Conservation (phyloP, 2,329 filamentous ascomycete species). For the Pyrenophora seminiperda region DNA sequence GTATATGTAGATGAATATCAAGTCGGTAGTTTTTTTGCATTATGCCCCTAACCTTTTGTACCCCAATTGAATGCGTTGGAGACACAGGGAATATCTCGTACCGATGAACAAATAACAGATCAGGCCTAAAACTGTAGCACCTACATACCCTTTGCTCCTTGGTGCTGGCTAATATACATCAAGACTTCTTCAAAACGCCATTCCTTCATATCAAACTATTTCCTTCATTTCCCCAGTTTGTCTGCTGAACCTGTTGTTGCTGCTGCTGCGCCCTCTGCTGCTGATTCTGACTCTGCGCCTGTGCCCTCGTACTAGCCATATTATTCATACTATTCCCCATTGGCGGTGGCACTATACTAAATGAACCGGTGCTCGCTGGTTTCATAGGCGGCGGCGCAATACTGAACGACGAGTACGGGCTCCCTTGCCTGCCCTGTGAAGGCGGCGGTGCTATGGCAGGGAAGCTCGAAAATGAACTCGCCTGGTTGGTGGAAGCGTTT, state of each 20-base stretch:
- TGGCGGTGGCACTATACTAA: slow-evolving; percentile 38
- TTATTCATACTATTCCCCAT: slow-evolving; percentile 24
- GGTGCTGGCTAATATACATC: slow-evolving; percentile 1
- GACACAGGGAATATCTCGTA: no score
- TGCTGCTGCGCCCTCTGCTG: slow-evolving; percentile 19
- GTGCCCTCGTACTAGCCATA: slow-evolving; percentile 32
- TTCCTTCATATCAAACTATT: slow-evolving; percentile 38
- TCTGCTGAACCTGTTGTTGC: slow-evolving; percentile 21
- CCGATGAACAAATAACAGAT: no score
- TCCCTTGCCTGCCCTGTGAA: slow-evolving; percentile 28
- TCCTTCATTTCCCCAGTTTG: slow-evolving; percentile 30
- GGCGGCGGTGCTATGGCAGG: slow-evolving; percentile 60
- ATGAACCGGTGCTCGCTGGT: slow-evolving; percentile 19
- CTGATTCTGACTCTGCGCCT: slow-evolving; percentile 30
- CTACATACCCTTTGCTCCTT: no score
- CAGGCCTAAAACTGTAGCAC: no score
- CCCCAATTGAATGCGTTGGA: no score
- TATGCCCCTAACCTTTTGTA: no score
- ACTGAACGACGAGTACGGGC: slow-evolving; percentile 44
- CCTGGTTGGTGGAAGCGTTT: background rate
- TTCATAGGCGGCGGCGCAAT: slow-evolving; percentile 47
- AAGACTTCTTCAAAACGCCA: background rate
- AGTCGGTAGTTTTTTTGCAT: no score
- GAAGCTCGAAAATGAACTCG: slow-evolving; percentile 45
- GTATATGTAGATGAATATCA: no score